These are phyloP conservation scores for Lachancea cidri DNA, from an alignment of 805 yeast genomes.

Conservation along the genomic window DNA sequence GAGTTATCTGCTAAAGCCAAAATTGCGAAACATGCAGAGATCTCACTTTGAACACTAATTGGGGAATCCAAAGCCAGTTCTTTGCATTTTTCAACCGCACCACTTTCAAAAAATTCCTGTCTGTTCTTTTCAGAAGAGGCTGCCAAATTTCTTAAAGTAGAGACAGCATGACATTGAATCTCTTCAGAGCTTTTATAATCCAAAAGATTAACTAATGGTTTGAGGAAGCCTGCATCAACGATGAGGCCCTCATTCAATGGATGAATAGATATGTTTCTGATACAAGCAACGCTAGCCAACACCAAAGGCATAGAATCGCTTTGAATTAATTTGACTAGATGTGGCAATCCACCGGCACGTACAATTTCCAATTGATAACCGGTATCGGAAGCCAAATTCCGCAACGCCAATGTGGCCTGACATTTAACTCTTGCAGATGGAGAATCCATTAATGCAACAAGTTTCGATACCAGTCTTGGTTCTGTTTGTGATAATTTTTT, in stretches of 20 bases:
- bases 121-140: conserved; percentile 93
- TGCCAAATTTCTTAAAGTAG: conserved; percentile 91
- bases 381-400: conserved; percentile 94
- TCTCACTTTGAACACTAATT: conserved; percentile 91
- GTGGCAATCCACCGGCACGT: conserved; percentile 91
- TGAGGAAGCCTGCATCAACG: conserved; percentile 93
- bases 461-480: conserved; percentile 82
- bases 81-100: conserved; percentile 91
- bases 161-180: conserved; percentile 96
- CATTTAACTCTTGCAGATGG: conserved; percentile 94
- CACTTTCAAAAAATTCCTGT: conserved; percentile 86
- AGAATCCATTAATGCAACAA: conserved; percentile 88
- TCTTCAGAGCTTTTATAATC: conserved; percentile 88
- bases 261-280: conserved; percentile 93
- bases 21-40: conserved; percentile 95
- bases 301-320: conserved; percentile 88
- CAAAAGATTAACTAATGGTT: conserved; percentile 80
- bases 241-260: conserved; percentile 94
- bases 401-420: conserved; percentile 93
- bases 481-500: conserved; percentile 85
- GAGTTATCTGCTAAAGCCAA: conserved; percentile 94
- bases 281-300: conserved; percentile 96
- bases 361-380: conserved; percentile 95
- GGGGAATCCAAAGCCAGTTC: conserved; percentile 81
- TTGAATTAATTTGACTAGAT: conserved; percentile 82